phyloP scores from a whole-genome alignment of 2,329 filamentous ascomycete genomes.

The Dissoconium aciculare region DNA sequence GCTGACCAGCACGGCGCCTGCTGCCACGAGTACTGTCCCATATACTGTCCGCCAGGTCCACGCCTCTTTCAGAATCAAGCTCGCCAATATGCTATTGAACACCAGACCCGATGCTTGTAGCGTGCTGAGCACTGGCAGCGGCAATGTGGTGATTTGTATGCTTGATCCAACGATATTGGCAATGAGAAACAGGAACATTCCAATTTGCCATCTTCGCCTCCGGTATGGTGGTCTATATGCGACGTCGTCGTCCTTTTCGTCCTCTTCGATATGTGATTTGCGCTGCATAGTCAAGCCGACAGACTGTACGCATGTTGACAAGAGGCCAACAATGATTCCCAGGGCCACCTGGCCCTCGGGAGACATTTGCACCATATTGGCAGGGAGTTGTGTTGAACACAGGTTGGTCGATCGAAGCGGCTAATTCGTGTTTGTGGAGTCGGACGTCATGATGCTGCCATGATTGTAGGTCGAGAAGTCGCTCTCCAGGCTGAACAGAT shows the following conservation, averaged over 20 bases:
- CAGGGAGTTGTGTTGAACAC: no score
- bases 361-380: not conserved
- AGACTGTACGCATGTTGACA: slow-evolving; percentile 90
- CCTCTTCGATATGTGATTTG: slow-evolving; percentile 95
- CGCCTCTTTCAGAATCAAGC: slow-evolving; percentile 77
- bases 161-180: slow-evolving; percentile 90
- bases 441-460: slow-evolving; percentile 1
- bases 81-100: slow-evolving; percentile 97
- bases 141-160: slow-evolving; percentile 92
- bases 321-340: slow-evolving; percentile 79
- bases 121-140: slow-evolving; percentile 84
- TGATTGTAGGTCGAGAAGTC: no score
- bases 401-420: no score
- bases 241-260: slow-evolving; percentile 72
- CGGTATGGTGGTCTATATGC: slow-evolving; percentile 74
- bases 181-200: slow-evolving; percentile 93
- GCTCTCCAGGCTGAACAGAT: no score
- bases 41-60: slow-evolving; percentile 89
- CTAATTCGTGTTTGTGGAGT: no score
- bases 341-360: slow-evolving; percentile 30
- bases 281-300: slow-evolving; percentile 89
- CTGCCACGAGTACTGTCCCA: slow-evolving; percentile 76
- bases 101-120: slow-evolving; percentile 90
- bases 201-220: slow-evolving; percentile 81
- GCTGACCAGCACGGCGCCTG: slow-evolving; percentile 80